Evolutionary conservation across 805 yeast species (phyloP), one percentile per base, ranked within the genome.

Genomic region (Blastobotrys peoriensis): DNA sequence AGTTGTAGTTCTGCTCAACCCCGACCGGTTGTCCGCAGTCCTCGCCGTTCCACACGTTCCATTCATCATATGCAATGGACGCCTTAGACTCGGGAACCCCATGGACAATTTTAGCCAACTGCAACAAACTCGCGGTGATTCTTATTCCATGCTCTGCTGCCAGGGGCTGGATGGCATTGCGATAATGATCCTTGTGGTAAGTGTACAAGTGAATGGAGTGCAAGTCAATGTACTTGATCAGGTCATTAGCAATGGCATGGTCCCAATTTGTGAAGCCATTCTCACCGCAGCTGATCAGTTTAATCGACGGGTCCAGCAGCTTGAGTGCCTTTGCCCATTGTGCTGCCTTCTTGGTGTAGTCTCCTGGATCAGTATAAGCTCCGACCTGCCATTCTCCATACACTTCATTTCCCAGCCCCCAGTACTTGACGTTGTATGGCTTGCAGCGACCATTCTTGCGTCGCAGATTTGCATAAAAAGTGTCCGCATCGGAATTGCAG

Each of bases 1-100:
- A 50, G 16, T 55, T 56, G 39, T 64, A 63, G 34, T 54, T 48
- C 39, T 61, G 65, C 48, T 62, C 68, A 22, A 61, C 65, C 9
- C 67, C 68, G 18, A 43, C 40, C 4, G 64, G 61, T n/a, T n/a
- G n/a, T n/a, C n/a, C n/a, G n/a, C n/a, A n/a, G n/a, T n/a, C n/a
- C n/a, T n/a, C n/a, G n/a, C n/a, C n/a, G 46, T 64, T 67, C 68
- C 68, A 64, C 17, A 63, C 67, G 36, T 63, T 63, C 68, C 68
- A 63, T 48, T 63, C 68, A 48, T 63, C 68, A 46, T 62, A 63
- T 41, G 62, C 56, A 23, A 63, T 60, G 43, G 55, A 59, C 17
- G 56, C 57, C 20, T 49, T 48, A n/a, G 47, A 20, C n/a, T 45
- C 39, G 4, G 38, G 38, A 15, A 46, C 39, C 15, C 45, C 43